Evolutionary conservation across 768 basidiomycete species (phyloP).

Genomic region (Auricularia sp.): DNA sequence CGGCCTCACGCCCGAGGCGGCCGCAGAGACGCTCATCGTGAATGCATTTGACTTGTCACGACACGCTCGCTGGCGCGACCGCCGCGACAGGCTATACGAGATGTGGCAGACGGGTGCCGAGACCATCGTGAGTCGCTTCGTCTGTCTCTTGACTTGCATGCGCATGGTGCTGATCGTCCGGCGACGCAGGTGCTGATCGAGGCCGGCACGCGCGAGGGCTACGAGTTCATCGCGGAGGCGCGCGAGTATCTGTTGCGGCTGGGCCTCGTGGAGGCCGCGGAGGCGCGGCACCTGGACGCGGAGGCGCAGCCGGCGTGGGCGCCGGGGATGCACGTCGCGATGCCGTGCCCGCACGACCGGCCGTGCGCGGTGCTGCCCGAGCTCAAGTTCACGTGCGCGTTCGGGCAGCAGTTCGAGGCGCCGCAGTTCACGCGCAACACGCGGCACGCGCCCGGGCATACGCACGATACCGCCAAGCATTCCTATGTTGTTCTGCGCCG

Average conservation of each 20-base stretch:
- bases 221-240: constrained; percentile 68
- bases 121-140: constrained; percentile 45
- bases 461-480: background rate
- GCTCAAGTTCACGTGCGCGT: constrained; percentile 12
- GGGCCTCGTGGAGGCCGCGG: constrained; percentile 50
- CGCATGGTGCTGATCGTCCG: constrained; percentile 9
- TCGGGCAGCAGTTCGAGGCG: background rate
- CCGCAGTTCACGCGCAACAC: background rate
- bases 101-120: constrained; percentile 92
- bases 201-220: constrained; percentile 65
- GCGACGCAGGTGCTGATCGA: constrained; percentile 68
- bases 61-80: constrained; percentile 30
- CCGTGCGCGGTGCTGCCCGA: constrained; percentile 53
- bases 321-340: constrained; percentile 8
- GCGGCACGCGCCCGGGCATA: background rate
- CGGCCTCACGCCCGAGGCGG: background rate
- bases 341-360: constrained; percentile 84
- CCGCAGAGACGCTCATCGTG: constrained; percentile 46
- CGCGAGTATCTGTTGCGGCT: constrained; percentile 59
- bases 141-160: constrained; percentile 5
- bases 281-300: constrained; percentile 28
- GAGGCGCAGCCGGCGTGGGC: constrained; percentile 10
- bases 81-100: constrained; percentile 38
- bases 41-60: constrained; percentile 84
- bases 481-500: background rate